phyloP scores from a whole-genome alignment of 345 rosid genomes.

The Acer campestre region DNA sequence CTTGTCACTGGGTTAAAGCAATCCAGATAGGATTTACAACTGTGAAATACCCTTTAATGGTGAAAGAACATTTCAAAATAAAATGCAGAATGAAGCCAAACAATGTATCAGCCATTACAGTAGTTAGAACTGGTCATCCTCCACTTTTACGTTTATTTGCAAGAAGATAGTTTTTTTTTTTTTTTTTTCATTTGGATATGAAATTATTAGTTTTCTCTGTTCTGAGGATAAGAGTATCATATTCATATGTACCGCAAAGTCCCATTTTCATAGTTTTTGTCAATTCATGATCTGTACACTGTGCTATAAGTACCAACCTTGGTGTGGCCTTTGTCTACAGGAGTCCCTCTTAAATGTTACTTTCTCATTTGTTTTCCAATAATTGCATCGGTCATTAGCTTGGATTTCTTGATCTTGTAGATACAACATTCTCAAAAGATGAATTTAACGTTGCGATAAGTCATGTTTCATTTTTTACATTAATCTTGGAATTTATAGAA shows the following conservation, averaged over 20 bases:
- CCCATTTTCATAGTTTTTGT: neutral
- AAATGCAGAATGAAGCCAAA: neutral
- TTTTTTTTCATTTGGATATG: neutral
- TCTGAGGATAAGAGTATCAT: neutral
- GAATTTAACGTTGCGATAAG: neutral
- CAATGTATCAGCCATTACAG: neutral
- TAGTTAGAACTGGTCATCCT: neutral
- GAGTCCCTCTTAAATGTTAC: neutral
- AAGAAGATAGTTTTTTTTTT: neutral
- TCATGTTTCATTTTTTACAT: neutral
- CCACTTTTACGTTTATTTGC: neutral
- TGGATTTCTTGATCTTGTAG: slow-evolving; percentile 1
- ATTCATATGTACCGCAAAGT: neutral
- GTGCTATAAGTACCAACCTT: neutral
- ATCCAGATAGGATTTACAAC: too few species aligned
- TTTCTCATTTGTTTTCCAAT: too few species aligned
- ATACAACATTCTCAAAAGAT: neutral
- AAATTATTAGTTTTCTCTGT: slow-evolving; percentile 4
- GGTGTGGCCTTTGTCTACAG: too few species aligned
- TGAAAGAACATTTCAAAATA: neutral
- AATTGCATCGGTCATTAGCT: too few species aligned
- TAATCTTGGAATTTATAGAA: neutral
- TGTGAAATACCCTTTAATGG: neutral
- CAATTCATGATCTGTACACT: neutral
- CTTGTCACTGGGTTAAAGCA: neutral